Base-by-base conservation (phyloP, 768 basidiomycete genomes). In the Galerina marginata region DNA sequence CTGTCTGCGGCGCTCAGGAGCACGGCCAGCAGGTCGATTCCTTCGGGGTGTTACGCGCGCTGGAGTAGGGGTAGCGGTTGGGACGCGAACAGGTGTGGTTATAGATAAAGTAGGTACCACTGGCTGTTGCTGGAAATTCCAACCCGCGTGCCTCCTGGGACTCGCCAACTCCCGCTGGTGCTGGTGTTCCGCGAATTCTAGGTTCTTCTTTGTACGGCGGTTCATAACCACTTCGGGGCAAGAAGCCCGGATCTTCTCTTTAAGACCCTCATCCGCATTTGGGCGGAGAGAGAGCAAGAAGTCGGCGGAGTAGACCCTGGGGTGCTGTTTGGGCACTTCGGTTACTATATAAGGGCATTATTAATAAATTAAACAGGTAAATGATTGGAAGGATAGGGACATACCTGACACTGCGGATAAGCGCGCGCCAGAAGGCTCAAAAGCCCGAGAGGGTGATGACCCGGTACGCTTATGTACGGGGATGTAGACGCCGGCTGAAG, bases 161-260 rank as follows among this genome's bases (percentile, higher is more conserved):
- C n/a, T 36, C 7, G 42, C 33, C 33, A 55, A 50, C 45, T 55
- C 59, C 16, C 29, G 23, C 38, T 36, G 10, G 12, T 38, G 57
- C 20, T 64, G 59, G 38, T 63, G 56, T 29, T 63, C 60, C n/a
- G 55, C 60, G 52, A 67, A 74, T 59, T 72, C 66, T 39, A 71
- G 49, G 23, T 62, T 67, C 69, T 75, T 75, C 51, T 70, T 67
- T 66, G 72, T 71, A 49, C 71, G 71, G 42, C 72, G 64, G 51
- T 70, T 74, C 70, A 75, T 73, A 25, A 73, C 66, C 12, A 74
- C 64, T 53, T 75, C 72, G 1, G 73, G 73, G 61, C 65, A 67
- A 1, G 63, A 42, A 10, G 53, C 58, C 15, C 67, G 65, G 37
- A 72, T 65, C 45, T 64, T 66, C 25, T 61, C 63, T 20, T 67